Evolutionary conservation across 2,329 filamentous ascomycete species (phyloP).

Genomic region (Exserohilum turcica): DNA sequence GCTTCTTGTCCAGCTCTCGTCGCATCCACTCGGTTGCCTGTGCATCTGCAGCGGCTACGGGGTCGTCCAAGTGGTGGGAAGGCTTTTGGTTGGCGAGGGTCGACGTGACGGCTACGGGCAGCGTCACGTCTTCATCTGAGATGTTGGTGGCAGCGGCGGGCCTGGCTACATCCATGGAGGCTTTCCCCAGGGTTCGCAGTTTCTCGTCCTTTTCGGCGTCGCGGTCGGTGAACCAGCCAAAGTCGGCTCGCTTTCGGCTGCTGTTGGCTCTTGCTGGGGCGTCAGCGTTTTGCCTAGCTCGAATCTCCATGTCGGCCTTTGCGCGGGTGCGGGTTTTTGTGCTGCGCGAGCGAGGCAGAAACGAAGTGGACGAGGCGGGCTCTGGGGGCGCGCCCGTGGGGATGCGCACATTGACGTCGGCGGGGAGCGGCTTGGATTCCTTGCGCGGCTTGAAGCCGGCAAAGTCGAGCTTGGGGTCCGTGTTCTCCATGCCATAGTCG

Average conservation of each 20-base stretch:
- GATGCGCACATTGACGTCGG: conserved; percentile 32
- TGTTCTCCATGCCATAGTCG: conserved; percentile 44
- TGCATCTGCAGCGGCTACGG: conserved; percentile 47
- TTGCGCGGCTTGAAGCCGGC: conserved; percentile 30
- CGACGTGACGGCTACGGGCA: conserved; percentile 51
- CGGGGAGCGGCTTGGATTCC: conserved; percentile 25
- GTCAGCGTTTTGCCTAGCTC: conserved; percentile 19
- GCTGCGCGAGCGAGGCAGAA: conserved; percentile 29
- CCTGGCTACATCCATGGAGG: conserved; percentile 26
- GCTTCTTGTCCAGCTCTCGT: conserved; percentile 51
- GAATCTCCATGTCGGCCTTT: conserved; percentile 30
- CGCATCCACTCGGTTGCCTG: conserved; percentile 53
- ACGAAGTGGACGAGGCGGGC: conserved; percentile 25
- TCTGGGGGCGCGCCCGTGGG: conserved; percentile 41
- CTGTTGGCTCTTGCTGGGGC: conserved; percentile 40
- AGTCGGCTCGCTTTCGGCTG: conserved; percentile 39
- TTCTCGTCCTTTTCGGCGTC: conserved; percentile 33
- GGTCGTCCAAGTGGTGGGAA: conserved; percentile 40
- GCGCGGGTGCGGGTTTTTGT: conserved; percentile 32
- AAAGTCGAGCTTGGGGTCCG: conserved; percentile 46
- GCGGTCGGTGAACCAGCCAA: conserved; percentile 26
- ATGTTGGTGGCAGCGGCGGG: conserved; percentile 26
- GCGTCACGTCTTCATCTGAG: conserved; percentile 47
- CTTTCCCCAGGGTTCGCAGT: conserved; percentile 26
- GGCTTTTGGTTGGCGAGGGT: conserved; percentile 48